These are phyloP conservation scores for Diaporthe caulivora DNA, from an alignment of 2,329 filamentous ascomycete genomes.

Conservation along the genomic window DNA sequence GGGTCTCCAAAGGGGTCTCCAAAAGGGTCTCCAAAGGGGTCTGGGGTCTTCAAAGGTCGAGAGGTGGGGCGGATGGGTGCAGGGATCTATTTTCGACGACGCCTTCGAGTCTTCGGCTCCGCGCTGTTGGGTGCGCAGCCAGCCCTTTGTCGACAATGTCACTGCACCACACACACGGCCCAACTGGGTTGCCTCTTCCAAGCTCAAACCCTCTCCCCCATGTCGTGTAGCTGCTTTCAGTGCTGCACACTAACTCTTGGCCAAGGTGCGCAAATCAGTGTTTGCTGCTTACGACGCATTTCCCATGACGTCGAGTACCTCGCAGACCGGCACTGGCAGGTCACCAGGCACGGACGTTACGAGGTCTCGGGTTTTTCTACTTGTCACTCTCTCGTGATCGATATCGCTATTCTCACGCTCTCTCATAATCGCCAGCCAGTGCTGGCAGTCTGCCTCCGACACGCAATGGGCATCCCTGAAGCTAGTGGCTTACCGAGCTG, in stretches of 20 bases:
- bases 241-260: neutral
- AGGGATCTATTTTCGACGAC: constrained; percentile 35
- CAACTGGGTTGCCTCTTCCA: constrained; percentile 26
- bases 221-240: neutral
- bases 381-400: constrained; percentile 15
- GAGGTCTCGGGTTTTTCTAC: constrained; percentile 25
- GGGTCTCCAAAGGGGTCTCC: too few species aligned
- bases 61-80: constrained; percentile 20
- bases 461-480: neutral
- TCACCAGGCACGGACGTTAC: constrained; percentile 29
- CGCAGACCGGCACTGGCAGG: neutral
- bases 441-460: neutral
- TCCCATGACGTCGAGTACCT: constrained; percentile 6
- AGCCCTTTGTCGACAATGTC: constrained; percentile 15
- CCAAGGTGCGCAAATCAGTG: constrained; percentile 2
- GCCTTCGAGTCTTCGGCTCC: constrained; percentile 27
- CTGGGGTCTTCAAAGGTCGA: constrained; percentile 13
- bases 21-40: too few species aligned
- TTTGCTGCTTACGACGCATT: constrained; percentile 7
- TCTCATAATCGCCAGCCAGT: neutral
- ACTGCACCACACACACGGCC: constrained; percentile 3
- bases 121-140: constrained; percentile 17
- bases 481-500: constrained; percentile 19
- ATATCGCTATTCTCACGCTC: neutral
- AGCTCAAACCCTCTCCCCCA: constrained; percentile 17